Evolutionary conservation across 2,329 filamentous ascomycete genomes (phyloP), one percentile per base, ranked within the genome.

Genomic region (Chaetomiaceae sp.): DNA sequence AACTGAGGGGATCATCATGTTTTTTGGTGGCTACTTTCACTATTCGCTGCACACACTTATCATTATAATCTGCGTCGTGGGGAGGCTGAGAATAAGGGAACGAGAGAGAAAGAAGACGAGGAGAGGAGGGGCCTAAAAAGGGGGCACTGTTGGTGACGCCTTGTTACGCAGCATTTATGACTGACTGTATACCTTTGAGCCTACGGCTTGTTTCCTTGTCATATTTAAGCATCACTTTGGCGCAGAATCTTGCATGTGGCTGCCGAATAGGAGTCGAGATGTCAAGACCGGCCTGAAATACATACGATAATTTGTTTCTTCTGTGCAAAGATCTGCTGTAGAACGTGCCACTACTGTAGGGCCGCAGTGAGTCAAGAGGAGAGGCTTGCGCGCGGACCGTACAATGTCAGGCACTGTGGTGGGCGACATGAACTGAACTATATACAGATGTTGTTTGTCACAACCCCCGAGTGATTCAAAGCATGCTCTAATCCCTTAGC

Each of bases 91-190:
- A 29, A 40, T 7, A 30, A 14, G 40, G 26, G 6, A 18, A 8
- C 15, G 17, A 9, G 22, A 17, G 11, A 15, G 12, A 10, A 9
- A 14, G 29, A 38, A 22, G 38, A 35, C 11, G 27, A 33, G 15
- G 22, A 24, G 22, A 5, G n/a, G 22, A 24, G 6, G 29, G 24
- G 29, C 30, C 19, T 12, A 26, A 30, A 29, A 34, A 30, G 19
- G 34, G 29, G 24, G 26, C 36, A 39, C 42, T 48, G 35, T 49
- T 35, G 40, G 42, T 47, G 36, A 40, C 35, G 26, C 30, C 11
- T 42, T 50, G 46, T 42, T 42, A 42, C 41, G 32, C 42, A 45
- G 32, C 37, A 27, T 20, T 42, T 29, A 49, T 22, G 47, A 45
- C 38, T n/a, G 14, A 30, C 33, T 41, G 24, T 19, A 18, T 30